Conservation (phyloP, 345 rosid genomes). For the Firmiana major region DNA sequence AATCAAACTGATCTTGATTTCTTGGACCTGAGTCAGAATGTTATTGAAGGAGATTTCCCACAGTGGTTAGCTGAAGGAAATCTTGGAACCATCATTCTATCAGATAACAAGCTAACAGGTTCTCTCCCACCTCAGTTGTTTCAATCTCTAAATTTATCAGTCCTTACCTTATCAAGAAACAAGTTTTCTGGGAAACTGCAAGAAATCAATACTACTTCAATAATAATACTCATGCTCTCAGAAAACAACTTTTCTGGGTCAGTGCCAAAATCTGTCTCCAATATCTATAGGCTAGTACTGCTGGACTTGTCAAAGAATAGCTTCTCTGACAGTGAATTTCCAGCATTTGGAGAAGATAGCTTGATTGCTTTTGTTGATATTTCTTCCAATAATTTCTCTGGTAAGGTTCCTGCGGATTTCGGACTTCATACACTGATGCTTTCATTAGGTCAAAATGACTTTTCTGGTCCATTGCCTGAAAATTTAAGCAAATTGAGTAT, state of each 20-base stretch:
- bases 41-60: too few species aligned
- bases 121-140: too few species aligned
- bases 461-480: slow-evolving; percentile 24
- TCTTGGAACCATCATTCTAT: too few species aligned
- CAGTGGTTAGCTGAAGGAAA: too few species aligned
- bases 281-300: background rate
- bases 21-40: too few species aligned
- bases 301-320: slow-evolving; percentile 31
- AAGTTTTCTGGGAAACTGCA: slow-evolving; percentile 21
- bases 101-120: too few species aligned
- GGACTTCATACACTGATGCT: background rate
- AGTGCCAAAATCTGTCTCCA: slow-evolving; percentile 28
- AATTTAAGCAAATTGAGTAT: slow-evolving; percentile 7
- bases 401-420: slow-evolving; percentile 26
- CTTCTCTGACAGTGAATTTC: slow-evolving; percentile 31
- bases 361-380: background rate
- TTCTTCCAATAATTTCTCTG: slow-evolving; percentile 27
- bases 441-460: slow-evolving; percentile 20
- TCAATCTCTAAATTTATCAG: too few species aligned
- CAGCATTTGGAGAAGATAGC: slow-evolving; percentile 6
- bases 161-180: slow-evolving; percentile 21
- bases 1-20: too few species aligned
- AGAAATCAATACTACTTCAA: background rate
- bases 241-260: slow-evolving; percentile 35
- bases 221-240: slow-evolving; percentile 18